Base-by-base conservation (phyloP, 495 filamentous ascomycete genomes). In the Letharia lupina region DNA sequence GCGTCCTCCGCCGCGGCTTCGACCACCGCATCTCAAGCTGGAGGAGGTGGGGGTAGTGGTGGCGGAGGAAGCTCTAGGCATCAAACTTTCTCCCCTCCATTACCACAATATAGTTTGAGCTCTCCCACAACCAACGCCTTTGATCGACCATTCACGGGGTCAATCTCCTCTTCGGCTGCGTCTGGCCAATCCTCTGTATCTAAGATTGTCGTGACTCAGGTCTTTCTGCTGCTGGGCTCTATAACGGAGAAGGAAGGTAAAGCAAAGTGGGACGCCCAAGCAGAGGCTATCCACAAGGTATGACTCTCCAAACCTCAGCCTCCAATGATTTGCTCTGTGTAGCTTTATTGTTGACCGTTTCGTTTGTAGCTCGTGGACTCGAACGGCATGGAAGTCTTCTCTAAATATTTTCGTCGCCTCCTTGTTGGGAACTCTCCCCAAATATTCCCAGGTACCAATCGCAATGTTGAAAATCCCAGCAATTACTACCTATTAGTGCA, bases 311-410 rank as follows among this genome's bases (percentile, higher is more conserved):
- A 20, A 59, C n/a, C 31, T 47, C 11, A 37, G 10, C 41, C 23
- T 35, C 12, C 23, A 31, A 20, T 7, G 16, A 2, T 6, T 45
- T 45, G 4, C 23, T 50, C 2, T 28, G 52, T 15, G 37, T 28
- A n/a, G 56, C 42, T 44, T 44, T 64, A 58, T 64, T 9, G 48
- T 68, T 68, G 23, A 68, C 62, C 31, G 5, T 48, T 45, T 61
- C 33, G 11, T 59, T 65, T 47, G 37, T 70, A 96, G 91, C 84
- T 97, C 70, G 86, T 96, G 74, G 88, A 94, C 82, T 91, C 91
- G 68, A 86, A 94, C 93, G 91, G 91, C 73, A 96, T 96, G 92
- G 93, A 96, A 80, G 91, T 94, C 70, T 96, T 89, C 77, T 83
- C 87, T 45, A 95, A 89, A 79, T 96, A 93, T 76, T 95, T 96